These are phyloP conservation scores for Mortierella hygrophila DNA, from an alignment of 192 early-diverging fungal genomes.

Conservation along the genomic window DNA sequence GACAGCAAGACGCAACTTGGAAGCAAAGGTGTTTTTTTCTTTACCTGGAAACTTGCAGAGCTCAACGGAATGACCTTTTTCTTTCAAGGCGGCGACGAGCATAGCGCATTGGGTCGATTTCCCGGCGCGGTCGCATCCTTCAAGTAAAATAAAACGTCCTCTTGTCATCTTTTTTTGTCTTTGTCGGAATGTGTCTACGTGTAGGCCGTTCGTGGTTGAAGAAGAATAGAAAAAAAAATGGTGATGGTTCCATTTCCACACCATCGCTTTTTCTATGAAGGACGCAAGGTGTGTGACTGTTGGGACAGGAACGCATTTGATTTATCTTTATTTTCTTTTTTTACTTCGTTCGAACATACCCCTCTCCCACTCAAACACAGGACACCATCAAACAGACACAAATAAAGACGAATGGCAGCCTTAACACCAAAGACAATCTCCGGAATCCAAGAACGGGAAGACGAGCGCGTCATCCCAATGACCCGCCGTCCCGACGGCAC, in stretches of 20 bases:
- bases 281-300: neutral
- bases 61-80: conserved; percentile 57
- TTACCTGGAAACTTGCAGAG: conserved; percentile 90
- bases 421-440: conserved; percentile 23
- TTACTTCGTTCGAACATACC: neutral
- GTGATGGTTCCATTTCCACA: neutral
- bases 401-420: neutral
- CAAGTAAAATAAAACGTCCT: conserved; percentile 92
- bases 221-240: neutral
- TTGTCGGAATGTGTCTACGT: neutral
- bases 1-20: neutral
- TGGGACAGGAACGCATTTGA: neutral
- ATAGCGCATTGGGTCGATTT: conserved; percentile 90
- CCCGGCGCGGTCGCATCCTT: conserved; percentile 94
- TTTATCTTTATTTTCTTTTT: neutral
- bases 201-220: neutral
- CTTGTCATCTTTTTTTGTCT: conserved; percentile 57
- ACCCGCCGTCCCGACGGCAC: conserved; percentile 77
- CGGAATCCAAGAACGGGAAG: conserved; percentile 41
- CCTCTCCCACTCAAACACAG: neutral
- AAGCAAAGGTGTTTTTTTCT: neutral
- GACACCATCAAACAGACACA: neutral
- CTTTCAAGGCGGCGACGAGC: conserved; percentile 71
- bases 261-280: neutral
- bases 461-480: conserved; percentile 72